Evolutionary conservation across 2,329 filamentous ascomycete genomes (phyloP).

Genomic region (Aspergillus puulaauensis): DNA sequence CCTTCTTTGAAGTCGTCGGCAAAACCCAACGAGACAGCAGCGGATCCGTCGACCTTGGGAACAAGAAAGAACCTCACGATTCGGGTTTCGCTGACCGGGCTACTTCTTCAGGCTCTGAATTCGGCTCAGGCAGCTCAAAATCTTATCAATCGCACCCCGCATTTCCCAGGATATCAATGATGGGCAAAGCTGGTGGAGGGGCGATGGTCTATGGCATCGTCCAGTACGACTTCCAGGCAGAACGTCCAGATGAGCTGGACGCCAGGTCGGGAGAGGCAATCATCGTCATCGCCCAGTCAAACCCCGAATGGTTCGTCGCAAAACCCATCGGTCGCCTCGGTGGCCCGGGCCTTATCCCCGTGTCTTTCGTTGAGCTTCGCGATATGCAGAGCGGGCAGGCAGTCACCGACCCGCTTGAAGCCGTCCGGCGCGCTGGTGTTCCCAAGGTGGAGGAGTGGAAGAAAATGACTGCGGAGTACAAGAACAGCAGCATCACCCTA

Average conservation of each 20-base stretch:
- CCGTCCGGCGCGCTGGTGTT: constrained; percentile 83
- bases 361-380: constrained; percentile 93
- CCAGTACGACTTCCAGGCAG: constrained; percentile 94
- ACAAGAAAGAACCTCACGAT: constrained; percentile 72
- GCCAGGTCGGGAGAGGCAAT: constrained; percentile 95
- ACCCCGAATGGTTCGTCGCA: constrained; percentile 98
- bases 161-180: constrained; percentile 44
- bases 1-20: constrained; percentile 88
- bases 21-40: constrained; percentile 89
- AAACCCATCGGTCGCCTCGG: constrained; percentile 98
- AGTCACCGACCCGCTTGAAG: constrained; percentile 77
- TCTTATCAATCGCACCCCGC: constrained; percentile 23
- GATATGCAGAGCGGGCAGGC: constrained; percentile 87
- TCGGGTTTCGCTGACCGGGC: constrained; percentile 75
- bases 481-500: constrained; percentile 96
- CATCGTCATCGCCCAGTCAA: constrained; percentile 97
- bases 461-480: constrained; percentile 98
- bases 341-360: constrained; percentile 90
- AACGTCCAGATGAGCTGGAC: constrained; percentile 92
- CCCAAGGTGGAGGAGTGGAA: constrained; percentile 99
- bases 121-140: constrained; percentile 16
- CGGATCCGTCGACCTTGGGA: constrained; percentile 58
- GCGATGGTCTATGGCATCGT: constrained; percentile 97
- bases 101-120: constrained; percentile 29
- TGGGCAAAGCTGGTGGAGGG: constrained; percentile 57